These are phyloP conservation scores for Umbelopsis sp. DNA, from an alignment of 371 early-diverging fungal genomes.

Conservation along the genomic window DNA sequence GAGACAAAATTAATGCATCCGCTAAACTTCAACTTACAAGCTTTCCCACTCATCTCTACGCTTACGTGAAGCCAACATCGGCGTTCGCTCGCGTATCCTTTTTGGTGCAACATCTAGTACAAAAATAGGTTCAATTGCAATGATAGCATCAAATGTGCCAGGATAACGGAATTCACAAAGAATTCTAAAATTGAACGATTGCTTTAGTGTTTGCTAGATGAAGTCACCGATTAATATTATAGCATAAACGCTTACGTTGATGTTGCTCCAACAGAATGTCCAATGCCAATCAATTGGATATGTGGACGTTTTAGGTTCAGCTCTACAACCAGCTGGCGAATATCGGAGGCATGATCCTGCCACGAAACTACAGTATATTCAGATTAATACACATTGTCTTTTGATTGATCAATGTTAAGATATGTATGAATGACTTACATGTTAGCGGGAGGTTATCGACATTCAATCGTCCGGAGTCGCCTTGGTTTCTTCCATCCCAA, in stretches of 20 bases:
- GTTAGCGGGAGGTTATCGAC: conserved; percentile 27
- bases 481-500: conserved; percentile 52
- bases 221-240: no score
- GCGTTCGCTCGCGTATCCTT: conserved; percentile 20
- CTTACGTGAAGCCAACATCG: conserved; percentile 23
- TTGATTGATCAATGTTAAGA: neutral
- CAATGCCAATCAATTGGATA: conserved; percentile 40
- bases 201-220: neutral
- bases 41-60: conserved; percentile 38
- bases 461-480: conserved; percentile 49
- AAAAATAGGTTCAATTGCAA: conserved; percentile 40
- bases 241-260: conserved; percentile 32
- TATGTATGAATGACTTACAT: conserved; percentile 28
- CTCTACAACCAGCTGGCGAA: conserved; percentile 37
- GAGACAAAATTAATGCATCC: neutral
- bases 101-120: conserved; percentile 15
- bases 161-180: conserved; percentile 41
- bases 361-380: conserved; percentile 30
- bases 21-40: conserved; percentile 21
- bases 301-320: conserved; percentile 29
- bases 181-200: conserved; percentile 25
- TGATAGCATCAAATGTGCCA: conserved; percentile 39
- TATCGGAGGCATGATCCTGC: conserved; percentile 49
- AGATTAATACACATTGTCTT: neutral
- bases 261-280: conserved; percentile 51